Evolutionary conservation across 2,329 filamentous ascomycete species (phyloP), one percentile per base, ranked within the genome.

Genomic region (Trichocomaceae sp.): DNA sequence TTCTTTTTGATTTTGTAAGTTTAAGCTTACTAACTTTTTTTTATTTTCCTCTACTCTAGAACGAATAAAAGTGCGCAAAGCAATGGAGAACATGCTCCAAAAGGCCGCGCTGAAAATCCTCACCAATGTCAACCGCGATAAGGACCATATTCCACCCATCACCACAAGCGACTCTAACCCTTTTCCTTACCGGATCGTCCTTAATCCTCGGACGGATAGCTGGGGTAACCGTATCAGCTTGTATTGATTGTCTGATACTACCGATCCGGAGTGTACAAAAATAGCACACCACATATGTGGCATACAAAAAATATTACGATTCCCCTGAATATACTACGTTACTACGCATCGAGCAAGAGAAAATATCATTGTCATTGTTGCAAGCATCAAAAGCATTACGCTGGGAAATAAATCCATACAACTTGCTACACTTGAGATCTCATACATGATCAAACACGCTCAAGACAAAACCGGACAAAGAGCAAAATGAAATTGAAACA

Each of bases 91-190:
- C 59, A 93, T 89, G 44, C 83, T 99, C 53, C 83, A 90, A 60
- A 88, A 90, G 58, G 88, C 90, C 6, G 87, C 88, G 56, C 83
- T 95, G 77, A 95, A 96, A 73, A 92, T 96, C 64, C 83, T 96
- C 62, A 86, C 84, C 59, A 87, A 88, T 52, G 90, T 89, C 64
- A 95, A 95, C 73, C 77, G 83, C 50, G 87, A 96, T 72, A 95
- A 95, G 70, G 89, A 95, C 66, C 93, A 97, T 71, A 97, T 99
- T 61, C 93, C 93, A 1, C 93, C 92, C 50, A 97, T 97, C 64
- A 96, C 90, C 8, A 93, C 90, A 20, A 90, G 85, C 67, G 89
- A 92, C 59, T 79, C 87, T 47, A 97, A 97, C 69, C 92, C 93
- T 0, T 99, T 97, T 66, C 92, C 92, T 0, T 97, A 95, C 72